Base-by-base conservation (phyloP, 345 rosid species). In the Brassica cretica region DNA sequence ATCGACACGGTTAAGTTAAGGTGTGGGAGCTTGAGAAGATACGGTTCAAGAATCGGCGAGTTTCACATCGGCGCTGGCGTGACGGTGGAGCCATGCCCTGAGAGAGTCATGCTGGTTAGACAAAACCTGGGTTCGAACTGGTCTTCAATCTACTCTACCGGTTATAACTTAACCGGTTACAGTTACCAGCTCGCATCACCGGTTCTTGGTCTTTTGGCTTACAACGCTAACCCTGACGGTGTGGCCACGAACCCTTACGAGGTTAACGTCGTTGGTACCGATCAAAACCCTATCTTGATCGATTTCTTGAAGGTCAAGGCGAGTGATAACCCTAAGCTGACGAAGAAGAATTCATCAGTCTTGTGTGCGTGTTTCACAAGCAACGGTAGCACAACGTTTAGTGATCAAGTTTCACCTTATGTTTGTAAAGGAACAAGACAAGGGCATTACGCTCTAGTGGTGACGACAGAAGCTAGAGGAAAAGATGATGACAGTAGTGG, bases 141-240 rank as follows among this genome's bases (percentile, higher is more conserved):
- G 82, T 81, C 81, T 62, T 73, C 76, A 18, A 44, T 77, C 68
- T 81, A 81, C 59, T 68, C 70, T 6, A 63, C 71, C 9, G 51
- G 77, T 25, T 72, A 67, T 29, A 77, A 81, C 74, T 12, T 76
- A 62, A 66, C 66, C 32, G 39, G 67, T 72, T 39, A 37, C 15
- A 55, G 6, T 56, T 80, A 80, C 76, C 37, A 75, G 70, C 81
- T 81, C 5, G 72, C 56, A 10, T 81, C 78, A 11, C 79, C 84
- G 71, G 81, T 81, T 55, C 72, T 81, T 2, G 79, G 82, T 19
- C 33, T 77, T 5, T 73, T 77, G 51, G 84, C 75, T 64, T 81
- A 81, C 75, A 82, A 82, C n/a, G 79, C 81, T 11, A 77, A 81
- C 78, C 80, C 80, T 39, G 84, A 81, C 60, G 84, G 84, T 29